A percentile compares a stretch with the other conserved stretches of the same genome.
These are phyloP conservation scores for Lasiosphaeris hirsuta DNA, from an alignment of 495 filamentous ascomycete species.

Conservation along the genomic window DNA sequence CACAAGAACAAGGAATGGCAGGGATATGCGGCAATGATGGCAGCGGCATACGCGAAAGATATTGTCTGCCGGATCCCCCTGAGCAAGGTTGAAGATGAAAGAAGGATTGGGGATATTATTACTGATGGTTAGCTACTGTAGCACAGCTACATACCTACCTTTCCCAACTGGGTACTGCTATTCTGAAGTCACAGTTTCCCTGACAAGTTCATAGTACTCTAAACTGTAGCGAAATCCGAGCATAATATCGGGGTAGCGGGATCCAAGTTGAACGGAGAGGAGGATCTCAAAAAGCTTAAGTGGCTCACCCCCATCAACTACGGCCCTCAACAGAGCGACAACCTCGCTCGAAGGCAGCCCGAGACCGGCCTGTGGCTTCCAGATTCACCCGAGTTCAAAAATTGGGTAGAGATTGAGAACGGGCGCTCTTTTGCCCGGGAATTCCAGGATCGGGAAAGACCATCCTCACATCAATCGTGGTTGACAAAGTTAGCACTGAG, in stretches of 20 bases:
- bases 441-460: conserved; percentile 35
- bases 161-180: no score
- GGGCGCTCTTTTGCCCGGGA: no score
- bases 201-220: not conserved
- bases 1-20: conserved; percentile 40
- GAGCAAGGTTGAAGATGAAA: conserved; percentile 32
- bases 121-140: conserved; percentile 14
- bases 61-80: conserved; percentile 28
- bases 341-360: conserved; percentile 17
- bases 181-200: not conserved
- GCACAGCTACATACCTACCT: no score
- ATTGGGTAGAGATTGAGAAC: conserved; percentile 28
- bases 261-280: no score
- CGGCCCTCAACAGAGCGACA: conserved; percentile 15
- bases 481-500: conserved; percentile 30
- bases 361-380: conserved; percentile 43
- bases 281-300: conserved; percentile 1
- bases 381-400: conserved; percentile 24
- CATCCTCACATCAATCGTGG: conserved; percentile 31
- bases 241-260: no score
- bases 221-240: not conserved
- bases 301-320: conserved; percentile 20
- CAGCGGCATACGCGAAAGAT: conserved; percentile 33
- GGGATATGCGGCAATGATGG: conserved; percentile 31
- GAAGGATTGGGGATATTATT: conserved; percentile 31